Evolutionary conservation across 805 yeast genomes (phyloP).

Genomic region (Yarrowia porcina): DNA sequence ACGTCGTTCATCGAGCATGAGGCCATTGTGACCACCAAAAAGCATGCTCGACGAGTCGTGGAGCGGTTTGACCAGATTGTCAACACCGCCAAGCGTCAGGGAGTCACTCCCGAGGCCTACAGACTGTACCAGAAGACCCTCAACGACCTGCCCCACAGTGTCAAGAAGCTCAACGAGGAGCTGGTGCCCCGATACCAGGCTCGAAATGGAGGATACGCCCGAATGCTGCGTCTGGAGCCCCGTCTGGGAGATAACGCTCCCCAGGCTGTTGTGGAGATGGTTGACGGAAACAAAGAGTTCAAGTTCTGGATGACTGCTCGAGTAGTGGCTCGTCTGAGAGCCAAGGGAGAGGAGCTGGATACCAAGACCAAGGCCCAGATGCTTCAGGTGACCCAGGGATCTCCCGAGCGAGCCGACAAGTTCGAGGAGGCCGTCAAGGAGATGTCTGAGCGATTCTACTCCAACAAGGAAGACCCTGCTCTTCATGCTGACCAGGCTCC

Average conservation of each 20-base stretch:
- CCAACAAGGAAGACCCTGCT: no score
- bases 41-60: conserved; percentile 70
- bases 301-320: conserved; percentile 76
- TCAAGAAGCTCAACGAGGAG: conserved; percentile 66
- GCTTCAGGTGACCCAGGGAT: conserved; percentile 46
- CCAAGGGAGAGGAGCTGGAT: conserved; percentile 55
- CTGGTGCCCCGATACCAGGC: conserved; percentile 59
- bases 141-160: conserved; percentile 47
- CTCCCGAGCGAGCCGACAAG: conserved; percentile 50
- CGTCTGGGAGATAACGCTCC: conserved; percentile 88
- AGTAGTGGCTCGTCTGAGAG: conserved; percentile 73
- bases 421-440: conserved; percentile 63
- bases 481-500: no score
- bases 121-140: conserved; percentile 41
- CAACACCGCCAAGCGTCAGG: conserved; percentile 50
- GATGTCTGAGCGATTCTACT: conserved; percentile 48
- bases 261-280: conserved; percentile 82
- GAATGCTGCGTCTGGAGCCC: conserved; percentile 79
- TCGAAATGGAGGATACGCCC: conserved; percentile 79
- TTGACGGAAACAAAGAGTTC: conserved; percentile 70
- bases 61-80: conserved; percentile 61
- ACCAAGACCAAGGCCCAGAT: conserved; percentile 56
- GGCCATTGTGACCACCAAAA: conserved; percentile 66
- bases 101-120: conserved; percentile 27
- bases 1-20: conserved; percentile 68